phyloP scores from a whole-genome alignment of 2,329 filamentous ascomycete species.

The Neoscytalidium dimidiatum region DNA sequence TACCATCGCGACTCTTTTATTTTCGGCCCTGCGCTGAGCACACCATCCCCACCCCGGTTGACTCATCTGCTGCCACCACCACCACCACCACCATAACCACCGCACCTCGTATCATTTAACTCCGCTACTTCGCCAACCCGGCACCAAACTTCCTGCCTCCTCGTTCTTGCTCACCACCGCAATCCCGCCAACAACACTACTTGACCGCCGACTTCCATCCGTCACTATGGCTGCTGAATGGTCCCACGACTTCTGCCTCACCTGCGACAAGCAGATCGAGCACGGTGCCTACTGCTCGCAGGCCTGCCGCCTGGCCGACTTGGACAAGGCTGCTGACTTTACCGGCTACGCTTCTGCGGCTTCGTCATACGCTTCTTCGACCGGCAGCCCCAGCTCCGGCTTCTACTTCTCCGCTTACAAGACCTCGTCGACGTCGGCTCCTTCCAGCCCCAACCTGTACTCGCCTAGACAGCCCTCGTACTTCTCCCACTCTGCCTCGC shows the following conservation, averaged over 20 bases:
- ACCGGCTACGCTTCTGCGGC: conserved; percentile 54
- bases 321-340: conserved; percentile 69
- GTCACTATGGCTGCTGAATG: conserved; percentile 54
- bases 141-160: neutral
- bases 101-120: neutral
- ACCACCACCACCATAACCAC: no score
- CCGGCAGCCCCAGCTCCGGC: conserved; percentile 52
- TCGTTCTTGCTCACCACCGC: neutral
- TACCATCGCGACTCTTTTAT: neutral
- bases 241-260: conserved; percentile 90
- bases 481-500: conserved; percentile 33
- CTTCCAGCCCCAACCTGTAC: conserved; percentile 45
- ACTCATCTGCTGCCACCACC: conserved; percentile 11
- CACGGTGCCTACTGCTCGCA: conserved; percentile 86
- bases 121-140: neutral
- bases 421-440: conserved; percentile 50
- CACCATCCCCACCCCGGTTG: conserved; percentile 17
- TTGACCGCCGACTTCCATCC: neutral
- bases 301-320: conserved; percentile 82
- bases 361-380: conserved; percentile 48
- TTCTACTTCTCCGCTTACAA: conserved; percentile 70
- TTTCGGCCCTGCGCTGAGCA: conserved; percentile 1
- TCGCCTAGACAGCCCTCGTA: conserved; percentile 38
- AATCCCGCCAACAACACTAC: neutral
- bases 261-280: conserved; percentile 86